Evolutionary conservation across 2,329 filamentous ascomycete species (phyloP), one percentile per base, ranked within the genome.

Genomic region (Penicillium oxalicum): DNA sequence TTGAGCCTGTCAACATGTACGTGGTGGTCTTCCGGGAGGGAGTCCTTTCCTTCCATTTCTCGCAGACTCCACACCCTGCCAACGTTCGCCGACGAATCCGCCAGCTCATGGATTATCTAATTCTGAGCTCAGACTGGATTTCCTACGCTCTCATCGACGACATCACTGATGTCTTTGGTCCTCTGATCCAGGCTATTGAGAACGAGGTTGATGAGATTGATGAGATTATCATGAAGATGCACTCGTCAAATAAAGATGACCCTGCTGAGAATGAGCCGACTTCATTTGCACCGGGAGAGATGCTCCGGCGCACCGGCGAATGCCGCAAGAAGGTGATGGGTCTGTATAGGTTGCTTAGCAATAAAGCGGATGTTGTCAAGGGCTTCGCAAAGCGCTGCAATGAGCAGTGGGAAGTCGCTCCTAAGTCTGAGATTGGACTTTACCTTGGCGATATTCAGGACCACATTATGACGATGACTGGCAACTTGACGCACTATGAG

Each of bases 291-390:
- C 84, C 45, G 1, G 66, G 67, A n/a, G 87, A 95, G 67, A 96
- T 98, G 90, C 78, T 98, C 51, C 82, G 90, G 36, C 84, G 89
- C 11, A 90, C 97, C 0, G 93, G 93, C 27, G 89, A 95, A 69
- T 95, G 90, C 67, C 82, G 93, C 59, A 97, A 97, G 77, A 91
- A 91, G 67, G 93, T 98, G 56, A 98, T 98, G 91, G 86, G 87
- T 33, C 76, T 98, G 40, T 97, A 96, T 66, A 82, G 93, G 44
- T 76, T 98, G 39, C 75, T 98, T 13, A 93, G 93, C 47, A 97
- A 95, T 71, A 98, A 98, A 72, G 93, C 93, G 43, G 93, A 98
- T 68, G 93, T 98, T 50, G 97, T 98, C 76, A 97, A 97, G 73
- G 93, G 93, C 1, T 98, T 98, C 63, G 93, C 93, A 4, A 98